Evolutionary conservation across 768 basidiomycete species (phyloP).

Genomic region (Mycena polygramma): DNA sequence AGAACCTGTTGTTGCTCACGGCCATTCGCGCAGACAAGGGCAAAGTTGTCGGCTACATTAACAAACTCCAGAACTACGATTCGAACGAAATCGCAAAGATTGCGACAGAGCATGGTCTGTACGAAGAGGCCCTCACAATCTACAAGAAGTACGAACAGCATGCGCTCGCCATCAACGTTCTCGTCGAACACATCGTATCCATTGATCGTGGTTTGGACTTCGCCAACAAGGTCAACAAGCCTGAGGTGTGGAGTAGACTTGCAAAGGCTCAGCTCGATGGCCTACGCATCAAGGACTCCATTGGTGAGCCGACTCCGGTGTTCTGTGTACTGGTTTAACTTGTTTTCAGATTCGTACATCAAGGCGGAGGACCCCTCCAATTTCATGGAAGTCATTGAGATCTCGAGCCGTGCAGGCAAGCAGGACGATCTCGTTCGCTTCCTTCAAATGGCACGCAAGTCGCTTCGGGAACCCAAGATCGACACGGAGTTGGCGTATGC

Average conservation of each 20-base stretch:
- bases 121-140: constrained; percentile 96
- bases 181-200: constrained; percentile 98
- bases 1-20: constrained; percentile 94
- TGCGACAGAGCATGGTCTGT: constrained; percentile 94
- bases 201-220: constrained; percentile 97
- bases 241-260: constrained; percentile 96
- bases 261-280: constrained; percentile 99
- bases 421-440: constrained; percentile 95
- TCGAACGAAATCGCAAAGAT: constrained; percentile 95
- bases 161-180: constrained; percentile 95
- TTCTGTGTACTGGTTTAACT: constrained; percentile 13
- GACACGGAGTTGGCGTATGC: constrained; percentile 98
- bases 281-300: constrained; percentile 96
- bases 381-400: constrained; percentile 96
- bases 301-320: constrained; percentile 68
- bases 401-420: constrained; percentile 91
- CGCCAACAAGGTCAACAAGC: constrained; percentile 95
- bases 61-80: constrained; percentile 97
- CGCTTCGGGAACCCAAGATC: constrained; percentile 95
- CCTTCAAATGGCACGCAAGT: constrained; percentile 98
- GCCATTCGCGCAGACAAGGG: constrained; percentile 98
- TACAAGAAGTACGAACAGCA: constrained; percentile 98
- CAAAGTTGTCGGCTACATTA: constrained; percentile 98
- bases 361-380: constrained; percentile 96
- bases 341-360: constrained; percentile 88